A percentile compares a stretch with the other conserved stretches of the same genome.
These are phyloP conservation scores for Boletus rex-veris DNA, from an alignment of 768 basidiomycete species.

Conservation along the genomic window DNA sequence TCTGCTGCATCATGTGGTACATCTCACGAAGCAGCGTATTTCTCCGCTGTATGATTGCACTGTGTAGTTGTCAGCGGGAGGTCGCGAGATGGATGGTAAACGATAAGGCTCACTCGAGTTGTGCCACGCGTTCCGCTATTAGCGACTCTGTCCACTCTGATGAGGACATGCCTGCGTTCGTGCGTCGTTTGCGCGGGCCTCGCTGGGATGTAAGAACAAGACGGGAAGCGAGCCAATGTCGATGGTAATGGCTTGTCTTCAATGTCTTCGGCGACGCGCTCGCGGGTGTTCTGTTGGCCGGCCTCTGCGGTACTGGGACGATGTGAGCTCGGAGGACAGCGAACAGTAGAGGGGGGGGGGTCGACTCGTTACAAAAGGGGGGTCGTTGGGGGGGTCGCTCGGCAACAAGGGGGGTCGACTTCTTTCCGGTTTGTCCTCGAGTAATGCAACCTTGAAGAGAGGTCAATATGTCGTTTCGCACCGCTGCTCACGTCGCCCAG, in stretches of 20 bases:
- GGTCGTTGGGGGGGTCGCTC: conserved; percentile 14
- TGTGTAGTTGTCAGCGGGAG: conserved; percentile 24
- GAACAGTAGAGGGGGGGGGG: not conserved
- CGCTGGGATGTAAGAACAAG: not conserved
- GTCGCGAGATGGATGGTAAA: not conserved
- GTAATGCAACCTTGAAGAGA: not conserved
- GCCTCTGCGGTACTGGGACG: too few species aligned
- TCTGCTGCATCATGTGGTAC: conserved; percentile 59
- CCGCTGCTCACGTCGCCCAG: conserved; percentile 10
- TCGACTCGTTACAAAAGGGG: not conserved
- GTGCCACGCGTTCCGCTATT: conserved; percentile 35
- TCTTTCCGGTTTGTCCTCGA: not conserved
- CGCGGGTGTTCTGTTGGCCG: not conserved
- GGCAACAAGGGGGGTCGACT: conserved; percentile 5
- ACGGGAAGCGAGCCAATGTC: not conserved
- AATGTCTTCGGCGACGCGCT: conserved; percentile 6
- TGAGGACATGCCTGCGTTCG: conserved; percentile 20
- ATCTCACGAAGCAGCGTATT: conserved; percentile 72
- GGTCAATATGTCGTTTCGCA: conserved; percentile 14
- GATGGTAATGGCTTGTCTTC: not conserved
- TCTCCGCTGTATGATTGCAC: conserved; percentile 59
- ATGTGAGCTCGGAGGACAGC: not conserved
- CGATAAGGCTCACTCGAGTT: conserved; percentile 29
- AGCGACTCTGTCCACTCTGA: conserved; percentile 31
- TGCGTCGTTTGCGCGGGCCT: conserved; percentile 1